Percentiles rank a stretch among this genome's conserved stretches.
These are phyloP conservation scores for Lecanoromycetidae sp. DNA, from an alignment of 2,329 filamentous ascomycete genomes.

Conservation along the genomic window DNA sequence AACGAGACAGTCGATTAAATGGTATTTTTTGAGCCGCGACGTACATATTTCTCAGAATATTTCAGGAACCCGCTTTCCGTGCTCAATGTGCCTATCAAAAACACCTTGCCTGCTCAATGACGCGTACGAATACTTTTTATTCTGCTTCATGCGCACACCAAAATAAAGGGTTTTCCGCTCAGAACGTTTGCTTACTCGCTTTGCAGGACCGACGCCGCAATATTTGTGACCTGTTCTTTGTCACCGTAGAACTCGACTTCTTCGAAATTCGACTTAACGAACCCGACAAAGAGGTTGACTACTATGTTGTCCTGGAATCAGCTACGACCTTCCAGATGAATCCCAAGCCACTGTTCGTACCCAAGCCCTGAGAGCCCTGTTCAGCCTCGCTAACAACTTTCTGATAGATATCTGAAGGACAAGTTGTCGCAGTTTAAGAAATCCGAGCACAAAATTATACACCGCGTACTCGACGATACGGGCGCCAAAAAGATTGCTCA, in stretches of 20 bases:
- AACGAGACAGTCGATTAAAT: no score
- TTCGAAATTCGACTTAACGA: constrained; percentile 12
- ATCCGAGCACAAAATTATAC: constrained; percentile 13
- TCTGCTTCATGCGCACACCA: no score
- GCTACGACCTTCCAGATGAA: constrained; percentile 7
- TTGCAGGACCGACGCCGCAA: constrained; percentile 10
- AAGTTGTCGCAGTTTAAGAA: constrained; percentile 2
- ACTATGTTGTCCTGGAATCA: constrained; percentile 11
- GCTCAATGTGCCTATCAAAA: no score
- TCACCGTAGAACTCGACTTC: constrained; percentile 11
- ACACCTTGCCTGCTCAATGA: no score
- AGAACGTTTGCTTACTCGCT: no score
- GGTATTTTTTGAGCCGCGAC: no score
- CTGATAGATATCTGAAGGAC: constrained; percentile 7
- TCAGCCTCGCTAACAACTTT: no score
- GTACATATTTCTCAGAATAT: no score
- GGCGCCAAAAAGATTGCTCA: constrained; percentile 20
- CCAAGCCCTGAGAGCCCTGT: no score
- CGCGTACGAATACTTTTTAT: no score
- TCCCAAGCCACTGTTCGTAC: constrained; percentile 8
- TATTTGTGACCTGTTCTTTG: constrained; percentile 10
- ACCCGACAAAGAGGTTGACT: constrained; percentile 9
- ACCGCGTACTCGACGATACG: constrained; percentile 7
- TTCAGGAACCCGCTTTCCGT: no score
- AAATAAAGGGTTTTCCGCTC: no score